Conservation (phyloP, 2,329 filamentous ascomycete genomes). For the Fusarium anguioides region DNA sequence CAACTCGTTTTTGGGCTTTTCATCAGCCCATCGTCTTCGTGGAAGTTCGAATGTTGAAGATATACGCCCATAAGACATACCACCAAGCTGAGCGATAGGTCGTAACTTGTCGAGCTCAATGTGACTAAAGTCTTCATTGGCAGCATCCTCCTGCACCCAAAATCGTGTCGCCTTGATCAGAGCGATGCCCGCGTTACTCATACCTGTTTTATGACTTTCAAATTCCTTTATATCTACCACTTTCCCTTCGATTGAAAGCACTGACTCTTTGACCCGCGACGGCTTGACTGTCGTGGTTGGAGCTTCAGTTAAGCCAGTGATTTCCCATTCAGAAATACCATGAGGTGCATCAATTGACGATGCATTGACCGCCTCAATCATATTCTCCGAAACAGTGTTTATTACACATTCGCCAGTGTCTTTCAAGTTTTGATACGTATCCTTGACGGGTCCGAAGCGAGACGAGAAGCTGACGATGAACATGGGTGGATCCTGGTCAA, state of each 20-base stretch:
- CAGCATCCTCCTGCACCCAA: conserved; percentile 88
- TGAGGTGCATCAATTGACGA: conserved; percentile 81
- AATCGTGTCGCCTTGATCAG: conserved; percentile 87
- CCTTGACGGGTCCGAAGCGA: conserved; percentile 70
- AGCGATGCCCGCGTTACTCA: conserved; percentile 78
- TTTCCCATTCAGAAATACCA: conserved; percentile 80
- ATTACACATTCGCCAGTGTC: conserved; percentile 81
- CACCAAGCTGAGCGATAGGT: conserved; percentile 84
- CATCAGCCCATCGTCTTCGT: conserved; percentile 6
- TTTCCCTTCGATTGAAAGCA: conserved; percentile 87
- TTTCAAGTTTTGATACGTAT: conserved; percentile 79
- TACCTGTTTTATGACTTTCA: conserved; percentile 77
- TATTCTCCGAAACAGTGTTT: conserved; percentile 88
- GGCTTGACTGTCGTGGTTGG: conserved; percentile 73
- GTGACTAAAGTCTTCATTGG: conserved; percentile 79
- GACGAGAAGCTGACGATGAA: conserved; percentile 72
- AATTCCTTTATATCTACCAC: conserved; percentile 81
- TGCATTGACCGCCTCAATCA: conserved; percentile 86
- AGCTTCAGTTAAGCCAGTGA: conserved; percentile 80
- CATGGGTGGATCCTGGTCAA: conserved; percentile 87
- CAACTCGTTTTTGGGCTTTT: background rate
- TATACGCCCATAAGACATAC: conserved; percentile 82
- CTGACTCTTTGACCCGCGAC: conserved; percentile 81
- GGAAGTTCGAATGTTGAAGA: conserved; percentile 78
- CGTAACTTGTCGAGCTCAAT: conserved; percentile 81